Evolutionary conservation across 208 protist species (phyloP).

Genomic region (Acanthamoeba royreba): DNA sequence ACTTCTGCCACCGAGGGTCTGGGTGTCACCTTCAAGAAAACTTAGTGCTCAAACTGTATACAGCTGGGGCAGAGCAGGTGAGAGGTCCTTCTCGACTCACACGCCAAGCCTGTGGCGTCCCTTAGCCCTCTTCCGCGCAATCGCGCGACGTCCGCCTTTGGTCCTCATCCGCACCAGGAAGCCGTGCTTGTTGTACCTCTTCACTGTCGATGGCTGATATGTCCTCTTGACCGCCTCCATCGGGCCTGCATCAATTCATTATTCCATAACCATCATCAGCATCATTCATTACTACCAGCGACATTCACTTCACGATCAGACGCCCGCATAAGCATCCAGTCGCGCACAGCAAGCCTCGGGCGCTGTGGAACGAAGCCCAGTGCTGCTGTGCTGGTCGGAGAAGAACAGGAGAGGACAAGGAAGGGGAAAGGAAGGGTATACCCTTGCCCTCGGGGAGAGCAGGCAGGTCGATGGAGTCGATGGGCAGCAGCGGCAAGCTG

Average conservation of each 20-base stretch:
- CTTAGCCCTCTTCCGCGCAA: neutral
- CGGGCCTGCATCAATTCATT: neutral
- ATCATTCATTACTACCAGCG: too few relatives aligned
- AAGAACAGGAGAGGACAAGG: neutral
- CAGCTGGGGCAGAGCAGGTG: neutral
- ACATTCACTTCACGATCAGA: too few relatives aligned
- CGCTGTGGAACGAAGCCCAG: too few relatives aligned
- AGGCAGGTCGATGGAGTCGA: neutral
- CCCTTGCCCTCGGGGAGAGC: neutral
- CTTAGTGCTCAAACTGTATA: neutral
- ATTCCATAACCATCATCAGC: too few relatives aligned
- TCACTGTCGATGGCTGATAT: neutral
- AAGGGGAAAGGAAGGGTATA: neutral
- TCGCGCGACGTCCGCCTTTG: neutral
- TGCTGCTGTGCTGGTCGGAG: too few relatives aligned
- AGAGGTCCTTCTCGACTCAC: neutral
- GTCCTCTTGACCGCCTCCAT: constrained; percentile 11
- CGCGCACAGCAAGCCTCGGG: too few relatives aligned
- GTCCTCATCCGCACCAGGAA: neutral
- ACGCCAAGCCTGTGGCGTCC: neutral
- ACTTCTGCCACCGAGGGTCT: too few relatives aligned
- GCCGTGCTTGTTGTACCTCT: neutral
- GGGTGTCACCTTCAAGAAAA: neutral
- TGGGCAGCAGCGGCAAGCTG: neutral
- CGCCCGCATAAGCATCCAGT: too few relatives aligned